Percentiles rank a stretch among this genome's conserved stretches.
Evolutionary conservation across 2,329 filamentous ascomycete genomes (phyloP).

Genomic region (Diaporthe citri): DNA sequence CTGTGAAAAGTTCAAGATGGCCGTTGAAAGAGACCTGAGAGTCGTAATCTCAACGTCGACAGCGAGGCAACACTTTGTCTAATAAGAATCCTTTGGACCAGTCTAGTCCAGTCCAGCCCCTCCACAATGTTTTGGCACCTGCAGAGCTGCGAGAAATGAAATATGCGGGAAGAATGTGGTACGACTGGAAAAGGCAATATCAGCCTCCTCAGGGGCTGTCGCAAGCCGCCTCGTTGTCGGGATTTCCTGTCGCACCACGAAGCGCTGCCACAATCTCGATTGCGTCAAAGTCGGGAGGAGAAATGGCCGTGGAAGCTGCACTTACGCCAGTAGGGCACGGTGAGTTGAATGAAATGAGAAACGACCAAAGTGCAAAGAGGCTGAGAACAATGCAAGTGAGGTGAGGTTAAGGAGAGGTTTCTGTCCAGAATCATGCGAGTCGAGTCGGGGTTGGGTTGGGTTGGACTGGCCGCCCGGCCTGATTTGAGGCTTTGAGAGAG

Average conservation of each 20-base stretch:
- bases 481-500: background rate
- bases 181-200: background rate
- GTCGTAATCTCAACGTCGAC: background rate
- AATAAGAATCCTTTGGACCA: background rate
- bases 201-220: background rate
- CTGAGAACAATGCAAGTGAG: background rate
- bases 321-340: background rate
- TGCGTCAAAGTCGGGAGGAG: background rate
- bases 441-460: background rate
- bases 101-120: background rate
- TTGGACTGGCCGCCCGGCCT: constrained; percentile 2
- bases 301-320: background rate
- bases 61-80: background rate
- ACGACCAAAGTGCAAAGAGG: background rate
- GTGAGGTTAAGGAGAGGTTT: background rate
- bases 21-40: background rate
- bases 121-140: background rate
- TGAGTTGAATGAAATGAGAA: background rate
- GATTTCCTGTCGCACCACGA: background rate
- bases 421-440: constrained; percentile 2
- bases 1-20: background rate
- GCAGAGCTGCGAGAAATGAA: constrained; percentile 2
- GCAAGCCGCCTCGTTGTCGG: constrained; percentile 1
- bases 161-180: background rate
- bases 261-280: background rate